Evolutionary conservation across 352 stramenopile genomes (phyloP), one percentile per base, ranked within the genome.

Genomic region (Phytophthora tubulina): DNA sequence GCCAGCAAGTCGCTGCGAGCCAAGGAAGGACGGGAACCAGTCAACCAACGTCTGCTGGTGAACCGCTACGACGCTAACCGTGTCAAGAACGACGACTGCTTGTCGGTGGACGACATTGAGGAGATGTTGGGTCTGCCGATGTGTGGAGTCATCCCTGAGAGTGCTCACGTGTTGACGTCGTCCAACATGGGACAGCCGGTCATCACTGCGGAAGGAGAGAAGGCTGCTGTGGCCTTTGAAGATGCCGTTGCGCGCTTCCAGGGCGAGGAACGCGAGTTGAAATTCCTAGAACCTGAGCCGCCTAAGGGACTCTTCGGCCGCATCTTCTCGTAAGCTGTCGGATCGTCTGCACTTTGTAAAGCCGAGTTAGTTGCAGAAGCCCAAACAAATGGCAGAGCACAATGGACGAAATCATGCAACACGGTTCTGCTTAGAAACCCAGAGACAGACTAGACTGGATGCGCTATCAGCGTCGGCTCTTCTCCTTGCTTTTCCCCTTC

Each of bases 171-270:
- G 32, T 80, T 98, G 31, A 97, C 92, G 58, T 97, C 92, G 45
- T 98, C 94, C 32, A 98, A 98, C 74, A 90, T 98, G 77, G 94
- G 94, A 21, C 93, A 96, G 68, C 94, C 94, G 4, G 92, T 98
- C 35, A 98, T 98, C 73, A 88, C 78, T 36, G 82, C 85, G 1
- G 73, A 85, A 39, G 83, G 78, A 7, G 88, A 96, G 30, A 88
- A 86, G n/a, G 83, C 91, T 30, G 82, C 90, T 4, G 71, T 86
- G 13, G 91, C 91, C 3, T 97, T 97, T 67, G 86, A 94, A 38
- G 91, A 98, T 67, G 95, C 93, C 11, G 93, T 98, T 39, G 93
- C 93, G 56, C 88, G 93, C 31, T 98, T 97, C 75, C 79, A 97
- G 32, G 93, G 93, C 27, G 90, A 97, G 44, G 74, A 95, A 51